Evolutionary conservation across 257 asterid genomes (phyloP).

Genomic region (Primulina eburnea): DNA sequence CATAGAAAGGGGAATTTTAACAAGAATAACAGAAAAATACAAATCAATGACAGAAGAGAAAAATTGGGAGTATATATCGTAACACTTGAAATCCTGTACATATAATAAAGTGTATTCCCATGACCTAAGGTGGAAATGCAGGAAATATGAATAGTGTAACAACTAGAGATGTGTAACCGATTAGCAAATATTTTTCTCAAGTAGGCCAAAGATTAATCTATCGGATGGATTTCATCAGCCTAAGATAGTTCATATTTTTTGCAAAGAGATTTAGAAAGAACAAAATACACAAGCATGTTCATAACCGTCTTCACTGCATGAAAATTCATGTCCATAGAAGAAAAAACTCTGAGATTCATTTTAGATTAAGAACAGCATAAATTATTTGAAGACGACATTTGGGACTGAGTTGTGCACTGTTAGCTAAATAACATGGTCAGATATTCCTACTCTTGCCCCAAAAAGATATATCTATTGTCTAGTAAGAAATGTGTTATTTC

Average conservation of each 20-base stretch:
- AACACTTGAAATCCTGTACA: background rate
- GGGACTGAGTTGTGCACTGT: background rate
- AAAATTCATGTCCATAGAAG: background rate
- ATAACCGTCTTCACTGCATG: background rate
- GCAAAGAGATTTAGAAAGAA: background rate
- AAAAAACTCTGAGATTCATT: background rate
- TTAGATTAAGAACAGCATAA: background rate
- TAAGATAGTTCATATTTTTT: too few species aligned
- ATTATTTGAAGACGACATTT: too few species aligned
- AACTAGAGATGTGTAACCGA: too few species aligned
- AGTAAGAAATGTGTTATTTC: background rate
- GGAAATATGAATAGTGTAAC: background rate
- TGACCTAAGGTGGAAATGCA: background rate
- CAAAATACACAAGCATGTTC: background rate
- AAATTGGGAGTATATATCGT: constrained; percentile 1
- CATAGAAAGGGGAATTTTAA: constrained; percentile 8
- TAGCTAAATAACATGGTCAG: background rate
- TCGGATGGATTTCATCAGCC: background rate
- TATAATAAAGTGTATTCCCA: background rate
- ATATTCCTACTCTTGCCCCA: background rate
- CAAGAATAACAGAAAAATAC: constrained; percentile 6
- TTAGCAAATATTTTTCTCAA: background rate
- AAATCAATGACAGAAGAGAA: background rate
- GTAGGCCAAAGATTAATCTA: background rate
- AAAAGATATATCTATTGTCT: background rate